Evolutionary conservation across 176 grass and related monocot species (phyloP).

Genomic region (Thalia dealbata): DNA sequence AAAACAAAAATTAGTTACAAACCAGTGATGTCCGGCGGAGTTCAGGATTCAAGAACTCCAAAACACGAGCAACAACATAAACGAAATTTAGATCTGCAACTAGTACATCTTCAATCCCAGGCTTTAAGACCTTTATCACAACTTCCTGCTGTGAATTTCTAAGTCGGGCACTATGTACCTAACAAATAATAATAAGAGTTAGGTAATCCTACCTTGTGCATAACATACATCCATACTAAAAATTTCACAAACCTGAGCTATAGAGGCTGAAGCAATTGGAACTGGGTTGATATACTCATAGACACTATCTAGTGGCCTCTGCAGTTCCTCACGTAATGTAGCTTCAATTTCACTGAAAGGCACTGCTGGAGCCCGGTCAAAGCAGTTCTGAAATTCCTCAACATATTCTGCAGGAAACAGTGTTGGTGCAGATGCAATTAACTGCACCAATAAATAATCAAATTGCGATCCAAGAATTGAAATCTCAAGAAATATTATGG

Average conservation of each 20-base stretch:
- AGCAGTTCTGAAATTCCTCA: conserved; percentile 92
- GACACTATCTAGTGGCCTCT: conserved; percentile 66
- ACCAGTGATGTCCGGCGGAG: conserved; percentile 85
- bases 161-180: conserved; percentile 91
- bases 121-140: conserved; percentile 93
- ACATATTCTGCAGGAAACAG: conserved; percentile 93
- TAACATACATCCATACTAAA: background rate
- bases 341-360: conserved; percentile 70
- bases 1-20: background rate
- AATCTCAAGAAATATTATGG: background rate
- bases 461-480: conserved; percentile 6
- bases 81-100: conserved; percentile 96
- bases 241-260: conserved; percentile 58
- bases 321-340: conserved; percentile 77
- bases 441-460: conserved; percentile 45
- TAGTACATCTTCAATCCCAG: conserved; percentile 86
- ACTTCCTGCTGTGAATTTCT: conserved; percentile 93
- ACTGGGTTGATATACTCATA: conserved; percentile 93
- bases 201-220: background rate
- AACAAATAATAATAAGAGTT: conserved; percentile 18
- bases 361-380: conserved; percentile 61
- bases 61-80: conserved; percentile 74
- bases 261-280: conserved; percentile 85
- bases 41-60: conserved; percentile 92
- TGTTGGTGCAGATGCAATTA: conserved; percentile 88